Evolutionary conservation across 2,329 filamentous ascomycete species (phyloP), one percentile per base, ranked within the genome.

Genomic region (Cryphonectria parasitica): DNA sequence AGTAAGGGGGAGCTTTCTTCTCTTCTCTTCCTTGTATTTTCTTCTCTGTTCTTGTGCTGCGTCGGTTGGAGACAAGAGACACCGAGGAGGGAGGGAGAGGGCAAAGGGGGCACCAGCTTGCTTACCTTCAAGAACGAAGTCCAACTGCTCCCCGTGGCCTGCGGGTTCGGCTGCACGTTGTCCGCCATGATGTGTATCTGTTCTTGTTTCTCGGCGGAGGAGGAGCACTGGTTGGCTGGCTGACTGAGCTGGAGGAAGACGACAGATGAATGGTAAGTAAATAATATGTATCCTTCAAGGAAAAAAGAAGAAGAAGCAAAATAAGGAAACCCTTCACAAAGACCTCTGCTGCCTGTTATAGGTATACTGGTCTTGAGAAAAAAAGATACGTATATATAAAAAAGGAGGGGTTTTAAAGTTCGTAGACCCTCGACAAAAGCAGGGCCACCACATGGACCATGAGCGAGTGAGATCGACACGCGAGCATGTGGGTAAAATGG

Each of bases 61-160:
- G 1, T 4, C 13, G 19, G 39, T 34, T 45, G 17, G 17, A 19
- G 43, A 19, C 15, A 19, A 17, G 15, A 45, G 15, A 45, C 15
- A 45, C 34, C 6, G 45, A 49, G 19, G 19, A 49, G 45, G 19
- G 45, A 49, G 19, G 8, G 45, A 43, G 41, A 19, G 2, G 19
- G 15, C 2, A 19, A 17, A 17, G 22, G 43, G 7, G 45, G 8
- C 45, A 49, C 6, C 45, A 49, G 45, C n/a, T 58, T 69, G 73
- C 72, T 43, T 76, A 87, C 85, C 83, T 86, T 87, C 72, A 87
- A 79, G 74, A 87, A 87, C 54, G 85, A 80, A 39, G 83, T 78
- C 85, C 85, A 87, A 78, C 83, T 86, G 73, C 83, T 80, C 74
- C 76, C 74, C 69, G 76, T 79, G 62, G 81, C 81, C 72, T 81